Base-by-base conservation (phyloP, 768 basidiomycete species). In the Tulasnella sp. region DNA sequence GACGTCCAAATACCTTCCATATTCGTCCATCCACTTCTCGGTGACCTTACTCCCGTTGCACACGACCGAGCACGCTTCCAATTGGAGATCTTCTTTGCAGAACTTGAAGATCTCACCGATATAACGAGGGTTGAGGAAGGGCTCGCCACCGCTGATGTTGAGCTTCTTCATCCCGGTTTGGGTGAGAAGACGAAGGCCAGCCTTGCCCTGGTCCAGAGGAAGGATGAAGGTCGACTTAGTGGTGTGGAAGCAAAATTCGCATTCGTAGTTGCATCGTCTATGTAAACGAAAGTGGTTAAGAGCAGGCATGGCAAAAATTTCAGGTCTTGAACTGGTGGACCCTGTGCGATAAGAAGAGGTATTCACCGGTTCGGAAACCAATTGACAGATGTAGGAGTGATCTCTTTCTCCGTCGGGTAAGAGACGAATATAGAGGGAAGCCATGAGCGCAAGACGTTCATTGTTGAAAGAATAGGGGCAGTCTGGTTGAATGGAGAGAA, bases 171-270 rank as follows among this genome's bases (percentile, higher is more conserved):
- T 73, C 1, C 72, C 72, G 0, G 69, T 70, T 5, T 68, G 59
- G 1, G 48, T 66, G 3, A 73, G 69, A 44, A 73, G 61, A 17
- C 68, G 64, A 29, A 73, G 68, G 1, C 67, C 72, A 1, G 58
- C 62, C 27, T 73, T 73, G 0, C 71, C 72, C 8, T 73, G 67
- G 1, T 73, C 69, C 10, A 75, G 41, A 1, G 69, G 68, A 3
- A 75, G 66, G 17, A 73, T 71, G 10, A 63, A 65, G 2, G 68
- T 53, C n/a, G 70, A 72, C 12, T 68, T 72, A 49, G 63, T 67
- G 0, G 74, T 76, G 38, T 75, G 74, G 48, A 76, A 75, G 61
- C 74, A 75, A 52, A 75, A 74, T 3, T 70, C 66, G 31, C 73
- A 73, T 5, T 66, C 60, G 22, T 75, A 75, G 38, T 75, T 75